Evolutionary conservation across 2,329 filamentous ascomycete species (phyloP).

Genomic region (Grosmannia huntii): DNA sequence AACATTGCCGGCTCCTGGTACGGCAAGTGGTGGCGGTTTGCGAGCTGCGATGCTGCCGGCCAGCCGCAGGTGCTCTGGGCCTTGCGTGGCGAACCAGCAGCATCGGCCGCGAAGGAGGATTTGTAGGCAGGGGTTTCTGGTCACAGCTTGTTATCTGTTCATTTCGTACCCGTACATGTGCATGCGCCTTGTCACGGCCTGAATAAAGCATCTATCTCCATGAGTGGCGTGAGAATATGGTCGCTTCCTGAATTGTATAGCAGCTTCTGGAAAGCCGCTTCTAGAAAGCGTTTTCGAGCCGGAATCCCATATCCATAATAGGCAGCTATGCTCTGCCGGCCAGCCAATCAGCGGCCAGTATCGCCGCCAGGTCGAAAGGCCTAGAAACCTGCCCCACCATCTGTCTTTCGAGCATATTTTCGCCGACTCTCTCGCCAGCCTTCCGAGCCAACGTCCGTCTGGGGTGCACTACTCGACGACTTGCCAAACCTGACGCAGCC

Average conservation of each 20-base stretch:
- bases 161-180: too few species aligned
- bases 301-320: not conserved
- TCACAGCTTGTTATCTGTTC: not conserved
- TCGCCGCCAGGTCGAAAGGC: constrained; percentile 12
- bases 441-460: not conserved
- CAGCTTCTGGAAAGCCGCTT: not conserved
- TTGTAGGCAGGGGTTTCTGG: not conserved
- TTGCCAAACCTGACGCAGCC: not conserved
- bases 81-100: constrained; percentile 16
- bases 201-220: not conserved
- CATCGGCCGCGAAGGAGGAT: constrained; percentile 1
- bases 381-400: constrained; percentile 13
- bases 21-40: constrained; percentile 50
- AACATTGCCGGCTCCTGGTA: constrained; percentile 46
- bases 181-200: too few species aligned
- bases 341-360: not conserved
- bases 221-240: not conserved
- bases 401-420: not conserved
- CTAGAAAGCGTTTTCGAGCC: not conserved
- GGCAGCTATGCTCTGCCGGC: not conserved
- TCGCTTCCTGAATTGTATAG: not conserved
- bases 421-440: not conserved
- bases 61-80: constrained; percentile 41
- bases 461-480: not conserved
- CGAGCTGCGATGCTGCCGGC: constrained; percentile 44